Evolutionary conservation across 1,139 yeast species (phyloP), one percentile per base, ranked within the genome.

Genomic region (Blastobotrys aristatus): DNA sequence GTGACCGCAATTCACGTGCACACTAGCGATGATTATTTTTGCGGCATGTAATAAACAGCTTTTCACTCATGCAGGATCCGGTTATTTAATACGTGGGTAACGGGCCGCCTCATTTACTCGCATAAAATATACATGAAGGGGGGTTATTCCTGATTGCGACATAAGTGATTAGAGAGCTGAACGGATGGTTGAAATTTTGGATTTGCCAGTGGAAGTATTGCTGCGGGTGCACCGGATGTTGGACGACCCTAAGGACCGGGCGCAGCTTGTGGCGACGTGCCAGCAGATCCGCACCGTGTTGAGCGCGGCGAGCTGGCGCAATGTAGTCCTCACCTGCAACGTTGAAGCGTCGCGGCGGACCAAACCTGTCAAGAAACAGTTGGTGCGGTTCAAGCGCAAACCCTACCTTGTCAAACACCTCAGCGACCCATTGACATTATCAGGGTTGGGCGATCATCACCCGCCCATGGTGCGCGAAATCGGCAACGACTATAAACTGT

Each of bases 171-270:
- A 26, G 13, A 26, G 30, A 26, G 13, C 8, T 26, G 17, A 32
- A 27, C 34, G 18, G n/a, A n/a, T n/a, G n/a, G n/a, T n/a, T n/a
- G n/a, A n/a, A 21, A 5, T 40, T 2, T 8, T 30, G 44, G 22
- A 40, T 31, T n/a, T 42, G 26, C 46, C 46, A 8, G 24, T 35
- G 14, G 46, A 42, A 21, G 35, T 42, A 17, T n/a, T 42, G 5
- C 24, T 18, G 13, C 33, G 35, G 11, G 16, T 42, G 13, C 11
- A 16, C 8, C 27, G 14, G 3, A 14, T 17, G 5, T 27, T 42
- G 10, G 17, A 14, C 11, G n/a, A n/a, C n/a, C 40, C 22, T 7
- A 10, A 34, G 6, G 46, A 42, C 6, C 22, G 40, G 21, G 20
- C 46, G 7, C 46, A 34, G 16, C 24, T 42, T 18, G 8, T 42